Base-by-base conservation (phyloP, 768 basidiomycete genomes). In the Suillus tomentosus region DNA sequence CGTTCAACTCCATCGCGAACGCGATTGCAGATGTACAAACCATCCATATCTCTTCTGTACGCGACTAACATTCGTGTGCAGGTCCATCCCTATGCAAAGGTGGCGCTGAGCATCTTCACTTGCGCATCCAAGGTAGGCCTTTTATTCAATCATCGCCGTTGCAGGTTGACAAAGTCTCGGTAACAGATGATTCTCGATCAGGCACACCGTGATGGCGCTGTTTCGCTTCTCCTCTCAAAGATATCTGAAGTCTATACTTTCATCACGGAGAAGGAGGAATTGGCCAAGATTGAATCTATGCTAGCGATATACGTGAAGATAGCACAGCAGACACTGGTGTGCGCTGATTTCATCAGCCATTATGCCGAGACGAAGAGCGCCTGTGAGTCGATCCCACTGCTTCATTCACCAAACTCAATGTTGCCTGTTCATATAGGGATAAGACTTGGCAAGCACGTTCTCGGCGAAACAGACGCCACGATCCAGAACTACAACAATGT, bases 281-380 rank as follows among this genome's bases (percentile, higher is more conserved):
- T 42, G 11, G 24, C n/a, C 15, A 55, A 45, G 19, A 31, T 65
- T 22, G 4, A 11, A 10, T 15, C 63, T 4, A 48, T 48, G 54
- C 45, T 60, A 39, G 50, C 17, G 10, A 40, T 40, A 27, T 50
- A 53, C 5, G 24, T 19, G 15, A 27, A 51, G 6, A 27, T 65
- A 10, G 48, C 65, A 1, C 60, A 66, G n/a, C 68, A 72, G 58
- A 71, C 69, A 0, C 62, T 65, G 17, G 74, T 73, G 48, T 73
- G 72, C 36, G 70, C 67, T 0, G 70, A 73, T 62, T 75, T 75
- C 37, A 73, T 74, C 40, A 59, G 55, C 10, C 70, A 69, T 39
- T 75, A 75, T 59, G 66, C 72, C n/a, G 67, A 62, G 54, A 71
- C 62, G 11, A 71, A 69, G 54, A 70, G 60, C 24, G 68, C 68